Evolutionary conservation across 2,329 filamentous ascomycete species (phyloP).

Genomic region (Triangularia setosa): DNA sequence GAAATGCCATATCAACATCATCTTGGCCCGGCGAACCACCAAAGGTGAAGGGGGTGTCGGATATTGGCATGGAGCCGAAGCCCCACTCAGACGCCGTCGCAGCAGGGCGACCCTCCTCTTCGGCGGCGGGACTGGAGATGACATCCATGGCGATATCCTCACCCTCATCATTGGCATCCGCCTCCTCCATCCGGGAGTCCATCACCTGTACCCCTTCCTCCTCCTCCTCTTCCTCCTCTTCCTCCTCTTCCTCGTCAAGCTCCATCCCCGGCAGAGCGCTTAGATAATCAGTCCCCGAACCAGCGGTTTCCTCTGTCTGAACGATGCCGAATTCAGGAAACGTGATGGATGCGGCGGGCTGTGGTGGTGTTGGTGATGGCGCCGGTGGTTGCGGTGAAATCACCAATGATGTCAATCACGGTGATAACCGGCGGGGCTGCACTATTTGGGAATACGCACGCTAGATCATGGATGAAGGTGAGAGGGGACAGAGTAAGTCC

Average conservation of each 20-base stretch:
- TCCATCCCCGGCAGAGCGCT: not conserved
- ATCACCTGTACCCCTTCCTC: not conserved
- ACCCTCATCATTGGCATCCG: not conserved
- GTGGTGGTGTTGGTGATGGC: not conserved
- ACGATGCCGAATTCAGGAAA: not conserved
- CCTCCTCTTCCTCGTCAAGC: not conserved
- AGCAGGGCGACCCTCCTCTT: not conserved
- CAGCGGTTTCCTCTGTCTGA: not conserved
- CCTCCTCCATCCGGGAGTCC: not conserved
- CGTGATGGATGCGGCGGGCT: not conserved
- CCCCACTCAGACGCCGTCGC: not conserved
- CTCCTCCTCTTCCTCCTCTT: not conserved
- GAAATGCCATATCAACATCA: not conserved
- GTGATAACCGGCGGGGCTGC: not conserved
- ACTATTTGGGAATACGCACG: not conserved
- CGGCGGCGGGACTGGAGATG: not conserved
- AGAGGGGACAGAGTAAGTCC: not conserved
- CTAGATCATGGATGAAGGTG: not conserved
- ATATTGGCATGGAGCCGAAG: not conserved
- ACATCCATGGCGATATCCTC: not conserved
- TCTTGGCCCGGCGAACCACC: not conserved
- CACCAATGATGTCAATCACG: not conserved
- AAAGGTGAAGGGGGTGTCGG: not conserved
- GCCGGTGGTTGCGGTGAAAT: not conserved
- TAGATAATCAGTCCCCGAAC: not conserved